A percentile compares a stretch with the other conserved stretches of the same genome.
These are phyloP conservation scores for Alternaria metachromatica DNA, from an alignment of 2,329 filamentous ascomycete species.

Conservation along the genomic window DNA sequence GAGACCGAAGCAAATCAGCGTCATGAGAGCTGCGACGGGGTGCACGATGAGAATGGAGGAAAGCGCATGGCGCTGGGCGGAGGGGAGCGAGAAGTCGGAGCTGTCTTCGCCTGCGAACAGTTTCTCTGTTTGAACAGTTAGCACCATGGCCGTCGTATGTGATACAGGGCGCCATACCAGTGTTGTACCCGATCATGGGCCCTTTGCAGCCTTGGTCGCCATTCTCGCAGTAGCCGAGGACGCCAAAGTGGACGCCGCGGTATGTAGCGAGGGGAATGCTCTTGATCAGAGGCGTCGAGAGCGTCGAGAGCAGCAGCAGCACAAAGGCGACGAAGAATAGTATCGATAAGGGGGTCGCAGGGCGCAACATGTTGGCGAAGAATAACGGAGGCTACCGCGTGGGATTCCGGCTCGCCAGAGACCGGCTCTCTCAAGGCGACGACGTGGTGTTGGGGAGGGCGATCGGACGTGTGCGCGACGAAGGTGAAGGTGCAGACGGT, in stretches of 20 bases:
- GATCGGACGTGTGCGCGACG: constrained; percentile 14
- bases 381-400: constrained; percentile 25
- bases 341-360: constrained; percentile 88
- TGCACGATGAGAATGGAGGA: constrained; percentile 91
- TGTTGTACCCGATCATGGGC: constrained; percentile 84
- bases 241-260: constrained; percentile 80
- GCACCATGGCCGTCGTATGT: constrained; percentile 3
- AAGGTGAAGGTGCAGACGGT: constrained; percentile 4
- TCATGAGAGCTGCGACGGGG: constrained; percentile 85
- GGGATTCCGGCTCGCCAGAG: constrained; percentile 37
- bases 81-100: constrained; percentile 67
- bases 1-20: constrained; percentile 82
- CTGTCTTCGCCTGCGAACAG: constrained; percentile 55
- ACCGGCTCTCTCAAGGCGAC: constrained; percentile 36
- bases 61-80: constrained; percentile 71
- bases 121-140: constrained; percentile 49
- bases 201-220: constrained; percentile 64
- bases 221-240: constrained; percentile 84
- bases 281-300: constrained; percentile 91
- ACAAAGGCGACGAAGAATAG: constrained; percentile 85
- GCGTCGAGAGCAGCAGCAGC: constrained; percentile 80
- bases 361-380: constrained; percentile 75
- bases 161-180: constrained; percentile 63
- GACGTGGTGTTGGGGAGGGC: constrained; percentile 21
- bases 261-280: constrained; percentile 82